phyloP scores from a whole-genome alignment of 768 basidiomycete species.

The Tulasnella sp. region DNA sequence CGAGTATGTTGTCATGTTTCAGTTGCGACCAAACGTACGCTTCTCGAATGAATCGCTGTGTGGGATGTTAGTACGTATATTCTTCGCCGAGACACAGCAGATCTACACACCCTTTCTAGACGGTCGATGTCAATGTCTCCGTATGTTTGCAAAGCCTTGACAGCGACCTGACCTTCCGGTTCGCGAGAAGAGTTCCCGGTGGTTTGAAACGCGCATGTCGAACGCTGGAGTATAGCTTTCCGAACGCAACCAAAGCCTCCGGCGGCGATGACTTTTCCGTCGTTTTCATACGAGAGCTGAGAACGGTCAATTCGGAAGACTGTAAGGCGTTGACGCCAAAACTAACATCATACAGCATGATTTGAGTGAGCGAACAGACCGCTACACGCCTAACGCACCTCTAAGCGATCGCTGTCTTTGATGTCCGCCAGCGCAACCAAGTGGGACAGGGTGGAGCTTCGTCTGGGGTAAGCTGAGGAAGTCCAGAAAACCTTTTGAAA shows the following conservation, averaged over 20 bases:
- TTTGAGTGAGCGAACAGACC: too few relatives aligned
- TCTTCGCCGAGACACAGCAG: not conserved
- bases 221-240: not conserved
- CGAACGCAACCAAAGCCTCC: not conserved
- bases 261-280: not conserved
- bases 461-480: too few relatives aligned
- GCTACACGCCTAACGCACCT: too few relatives aligned
- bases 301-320: not conserved
- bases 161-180: too few relatives aligned
- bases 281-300: not conserved
- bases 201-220: too few relatives aligned
- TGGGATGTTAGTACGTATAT: not conserved
- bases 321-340: not conserved
- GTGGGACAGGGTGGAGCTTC: too few relatives aligned
- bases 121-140: not conserved
- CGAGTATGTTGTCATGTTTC: not conserved
- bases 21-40: not conserved
- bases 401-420: too few relatives aligned
- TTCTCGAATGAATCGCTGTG: not conserved
- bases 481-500: too few relatives aligned
- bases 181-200: too few relatives aligned
- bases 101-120: not conserved
- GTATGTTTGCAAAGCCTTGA: not conserved
- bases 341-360: too few relatives aligned
- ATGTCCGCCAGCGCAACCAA: too few relatives aligned